phyloP scores from a whole-genome alignment of 768 basidiomycete species.

The Suillus lakei region DNA sequence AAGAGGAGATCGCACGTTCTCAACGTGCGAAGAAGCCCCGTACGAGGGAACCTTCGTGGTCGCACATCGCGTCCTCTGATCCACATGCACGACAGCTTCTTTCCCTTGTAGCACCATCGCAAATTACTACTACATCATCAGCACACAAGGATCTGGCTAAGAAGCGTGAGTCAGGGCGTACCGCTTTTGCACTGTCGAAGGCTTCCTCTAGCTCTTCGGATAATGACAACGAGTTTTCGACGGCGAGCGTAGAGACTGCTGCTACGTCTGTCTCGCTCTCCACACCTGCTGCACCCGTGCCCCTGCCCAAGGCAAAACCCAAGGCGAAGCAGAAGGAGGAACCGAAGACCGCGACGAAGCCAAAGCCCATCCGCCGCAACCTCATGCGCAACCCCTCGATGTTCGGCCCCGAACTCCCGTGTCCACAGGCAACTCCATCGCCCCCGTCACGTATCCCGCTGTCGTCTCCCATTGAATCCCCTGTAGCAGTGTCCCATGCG shows the following conservation, averaged over 20 bases:
- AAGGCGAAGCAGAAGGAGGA: constrained; percentile 21
- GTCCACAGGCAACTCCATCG: constrained; percentile 40
- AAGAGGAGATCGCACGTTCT: constrained; percentile 71
- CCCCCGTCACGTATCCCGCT: constrained; percentile 36
- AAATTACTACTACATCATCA: constrained; percentile 27
- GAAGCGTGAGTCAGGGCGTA: constrained; percentile 23
- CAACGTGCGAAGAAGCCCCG: constrained; percentile 67
- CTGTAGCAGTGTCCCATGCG: constrained; percentile 4
- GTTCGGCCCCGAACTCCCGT: constrained; percentile 68
- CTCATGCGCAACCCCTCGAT: constrained; percentile 66
- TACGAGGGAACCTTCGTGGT: constrained; percentile 39
- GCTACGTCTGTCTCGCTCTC: constrained; percentile 30
- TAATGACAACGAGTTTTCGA: constrained; percentile 39
- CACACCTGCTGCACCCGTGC: constrained; percentile 22
- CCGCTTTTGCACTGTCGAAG: constrained; percentile 25
- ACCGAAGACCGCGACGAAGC: constrained; percentile 22
- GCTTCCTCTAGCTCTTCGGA: constrained; percentile 31
- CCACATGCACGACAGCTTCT: constrained; percentile 23
- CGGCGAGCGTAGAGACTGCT: constrained; percentile 35
- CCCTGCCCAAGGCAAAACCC: constrained; percentile 22
- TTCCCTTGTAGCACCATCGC: constrained; percentile 20
- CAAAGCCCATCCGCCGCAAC: constrained; percentile 43
- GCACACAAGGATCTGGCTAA: constrained; percentile 10
- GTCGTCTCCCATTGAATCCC: constrained; percentile 26
- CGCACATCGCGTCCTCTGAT: constrained; percentile 27